These are phyloP conservation scores for Mallotus nudiflorus DNA, from an alignment of 345 rosid species.

Conservation along the genomic window DNA sequence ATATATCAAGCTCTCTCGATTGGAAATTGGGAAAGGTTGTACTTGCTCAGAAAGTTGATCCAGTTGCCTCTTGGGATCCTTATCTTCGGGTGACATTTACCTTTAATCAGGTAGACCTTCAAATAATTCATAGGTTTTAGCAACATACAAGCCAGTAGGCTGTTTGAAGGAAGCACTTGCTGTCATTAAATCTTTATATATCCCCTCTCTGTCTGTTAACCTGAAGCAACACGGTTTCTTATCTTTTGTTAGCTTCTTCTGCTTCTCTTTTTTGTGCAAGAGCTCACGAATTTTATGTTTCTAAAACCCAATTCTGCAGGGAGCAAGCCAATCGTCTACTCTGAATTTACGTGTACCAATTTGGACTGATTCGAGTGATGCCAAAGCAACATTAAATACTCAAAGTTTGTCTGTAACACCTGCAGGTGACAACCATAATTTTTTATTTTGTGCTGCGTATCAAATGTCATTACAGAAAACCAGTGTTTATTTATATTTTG, in stretches of 20 bases:
- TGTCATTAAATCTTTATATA: not conserved
- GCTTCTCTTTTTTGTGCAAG: too few relatives aligned
- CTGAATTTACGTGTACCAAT: slow-evolving; percentile 71
- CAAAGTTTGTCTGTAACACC: slow-evolving; percentile 48
- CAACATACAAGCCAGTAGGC: not conserved
- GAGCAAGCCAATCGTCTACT: slow-evolving; percentile 45
- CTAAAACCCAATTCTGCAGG: slow-evolving; percentile 37
- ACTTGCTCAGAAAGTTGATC: slow-evolving; percentile 63
- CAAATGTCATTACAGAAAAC: not conserved
- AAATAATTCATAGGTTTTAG: not conserved
- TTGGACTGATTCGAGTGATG: slow-evolving; percentile 63
- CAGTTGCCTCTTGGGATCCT: slow-evolving; percentile 68
- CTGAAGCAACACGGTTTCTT: too few relatives aligned
- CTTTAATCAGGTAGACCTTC: slow-evolving; percentile 42
- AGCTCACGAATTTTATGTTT: not conserved
- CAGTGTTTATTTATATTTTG: not conserved
- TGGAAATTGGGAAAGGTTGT: slow-evolving; percentile 63
- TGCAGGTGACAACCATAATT: slow-evolving; percentile 51
- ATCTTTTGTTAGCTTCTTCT: too few relatives aligned
- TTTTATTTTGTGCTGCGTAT: not conserved
- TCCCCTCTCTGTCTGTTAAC: not conserved
- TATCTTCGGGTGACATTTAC: slow-evolving; percentile 52
- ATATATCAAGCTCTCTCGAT: slow-evolving; percentile 66
- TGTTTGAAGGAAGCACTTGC: not conserved
- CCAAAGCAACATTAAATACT: slow-evolving; percentile 58